Conservation (phyloP, 129 eudicot species). For the Flaveria sonorensis region DNA sequence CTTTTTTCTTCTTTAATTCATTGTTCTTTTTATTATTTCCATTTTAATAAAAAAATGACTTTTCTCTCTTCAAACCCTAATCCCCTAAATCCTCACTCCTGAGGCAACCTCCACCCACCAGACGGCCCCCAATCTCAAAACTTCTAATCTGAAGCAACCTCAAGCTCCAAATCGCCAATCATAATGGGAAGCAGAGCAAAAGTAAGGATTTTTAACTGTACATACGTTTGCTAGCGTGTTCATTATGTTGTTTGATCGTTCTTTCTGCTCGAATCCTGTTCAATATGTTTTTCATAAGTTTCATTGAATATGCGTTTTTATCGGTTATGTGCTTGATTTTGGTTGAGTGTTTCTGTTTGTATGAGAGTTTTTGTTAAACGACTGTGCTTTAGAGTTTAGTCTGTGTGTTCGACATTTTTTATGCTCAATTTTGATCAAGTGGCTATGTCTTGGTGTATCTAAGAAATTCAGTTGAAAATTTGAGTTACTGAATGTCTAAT, state of each 20-base stretch:
- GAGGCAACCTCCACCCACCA: conserved; percentile 2
- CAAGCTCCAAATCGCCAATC: background rate
- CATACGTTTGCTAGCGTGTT: background rate
- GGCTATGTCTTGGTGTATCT: background rate
- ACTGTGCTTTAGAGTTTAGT: background rate
- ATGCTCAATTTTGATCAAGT: background rate
- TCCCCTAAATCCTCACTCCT: background rate
- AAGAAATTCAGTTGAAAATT: background rate
- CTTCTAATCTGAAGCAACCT: conserved; percentile 1
- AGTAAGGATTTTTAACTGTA: conserved; percentile 43
- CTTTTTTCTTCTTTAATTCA: no score
- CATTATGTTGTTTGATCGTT: background rate
- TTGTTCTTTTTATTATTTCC: no score
- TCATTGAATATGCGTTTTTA: no score
- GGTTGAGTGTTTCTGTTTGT: background rate
- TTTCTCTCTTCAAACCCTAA: conserved; percentile 32
- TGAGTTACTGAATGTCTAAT: background rate
- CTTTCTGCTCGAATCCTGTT: background rate
- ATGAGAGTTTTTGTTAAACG: background rate
- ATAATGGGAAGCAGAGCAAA: conserved; percentile 87
- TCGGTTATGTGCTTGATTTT: background rate
- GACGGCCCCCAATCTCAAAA: background rate
- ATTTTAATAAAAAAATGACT: no score
- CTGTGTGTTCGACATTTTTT: background rate
- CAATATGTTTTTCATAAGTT: background rate